These are phyloP conservation scores for Trichoderma cornu-damae DNA, from an alignment of 2,329 filamentous ascomycete species.

Conservation along the genomic window DNA sequence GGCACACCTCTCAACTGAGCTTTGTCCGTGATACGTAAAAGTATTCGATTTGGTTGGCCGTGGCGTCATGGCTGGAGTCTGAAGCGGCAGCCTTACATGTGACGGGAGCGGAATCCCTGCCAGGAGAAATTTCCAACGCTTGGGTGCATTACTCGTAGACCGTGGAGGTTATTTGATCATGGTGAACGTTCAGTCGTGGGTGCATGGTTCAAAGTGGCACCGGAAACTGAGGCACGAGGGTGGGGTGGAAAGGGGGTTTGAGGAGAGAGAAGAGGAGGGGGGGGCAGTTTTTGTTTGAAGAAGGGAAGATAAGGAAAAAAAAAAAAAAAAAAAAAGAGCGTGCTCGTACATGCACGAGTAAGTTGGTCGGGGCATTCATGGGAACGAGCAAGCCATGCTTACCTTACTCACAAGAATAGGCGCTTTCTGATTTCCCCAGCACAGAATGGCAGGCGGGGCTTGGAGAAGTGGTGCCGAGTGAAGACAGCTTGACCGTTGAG, in stretches of 20 bases:
- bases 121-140: constrained; percentile 8
- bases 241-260: constrained; percentile 17
- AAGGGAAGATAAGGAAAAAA: too few relatives aligned
- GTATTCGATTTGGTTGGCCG: constrained; percentile 9
- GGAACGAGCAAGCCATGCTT: background rate
- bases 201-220: constrained; percentile 9
- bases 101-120: constrained; percentile 12
- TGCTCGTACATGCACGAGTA: constrained; percentile 7
- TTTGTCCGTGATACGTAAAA: background rate
- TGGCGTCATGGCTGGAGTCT: background rate
- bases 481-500: background rate
- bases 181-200: background rate
- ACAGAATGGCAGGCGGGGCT: background rate
- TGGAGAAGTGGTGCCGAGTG: background rate
- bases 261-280: too few relatives aligned
- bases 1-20: background rate
- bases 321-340: background rate
- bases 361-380: background rate
- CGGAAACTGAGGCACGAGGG: constrained; percentile 12
- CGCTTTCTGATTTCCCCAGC: background rate
- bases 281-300: background rate
- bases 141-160: constrained; percentile 15
- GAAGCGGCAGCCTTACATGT: constrained; percentile 15
- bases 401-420: background rate
- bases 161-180: background rate